Base-by-base conservation (phyloP, 2,329 filamentous ascomycete genomes). In the Zymoseptoria tritici region DNA sequence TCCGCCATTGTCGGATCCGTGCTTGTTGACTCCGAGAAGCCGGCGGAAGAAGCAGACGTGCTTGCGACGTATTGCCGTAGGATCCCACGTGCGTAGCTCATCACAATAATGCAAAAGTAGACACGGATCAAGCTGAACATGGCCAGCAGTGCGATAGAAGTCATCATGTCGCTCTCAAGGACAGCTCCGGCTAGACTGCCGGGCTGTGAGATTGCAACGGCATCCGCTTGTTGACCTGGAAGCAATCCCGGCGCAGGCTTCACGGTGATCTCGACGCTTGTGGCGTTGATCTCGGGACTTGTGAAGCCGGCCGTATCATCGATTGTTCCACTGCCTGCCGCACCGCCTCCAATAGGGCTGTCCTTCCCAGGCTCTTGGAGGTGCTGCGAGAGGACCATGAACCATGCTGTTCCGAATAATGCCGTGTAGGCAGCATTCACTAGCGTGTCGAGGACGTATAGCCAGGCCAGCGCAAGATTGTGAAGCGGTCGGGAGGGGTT, bases 381-480 rank as follows among this genome's bases (percentile, higher is more conserved):
- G 68, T 84, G 79, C 61, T 82, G 79, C 42, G 81, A 85, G 53
- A 90, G 79, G n/a, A 87, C 83, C 61, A 93, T 79, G 76, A 95
- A 96, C 92, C 92, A 97, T 55, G 87, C 85, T 58, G 91, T 78
- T 49, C 88, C 90, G 71, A 97, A 97, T 8, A 87, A 83, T 52
- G 85, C 81, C 0, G 92, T 96, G 77, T 93, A 96, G 2, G 84
- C 83, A 20, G 86, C 85, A 75, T 95, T 97, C 74, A 95, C 82
- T 57, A 89, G 70, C 9, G 88, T 90, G 76, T 97, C 92, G 67
- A 96, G 73, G 11, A 90, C 79, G 74, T 96, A 96, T 58, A 96
- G 80, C 82, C 90, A 96, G 3, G 91, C 90, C 56, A 97, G 84
- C 2, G 85, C 83, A 24, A 97, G 81, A 67, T 86, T 89, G 70